These are phyloP conservation scores for Castanopsis chinensis DNA, from an alignment of 306 rosid species.

Conservation along the genomic window DNA sequence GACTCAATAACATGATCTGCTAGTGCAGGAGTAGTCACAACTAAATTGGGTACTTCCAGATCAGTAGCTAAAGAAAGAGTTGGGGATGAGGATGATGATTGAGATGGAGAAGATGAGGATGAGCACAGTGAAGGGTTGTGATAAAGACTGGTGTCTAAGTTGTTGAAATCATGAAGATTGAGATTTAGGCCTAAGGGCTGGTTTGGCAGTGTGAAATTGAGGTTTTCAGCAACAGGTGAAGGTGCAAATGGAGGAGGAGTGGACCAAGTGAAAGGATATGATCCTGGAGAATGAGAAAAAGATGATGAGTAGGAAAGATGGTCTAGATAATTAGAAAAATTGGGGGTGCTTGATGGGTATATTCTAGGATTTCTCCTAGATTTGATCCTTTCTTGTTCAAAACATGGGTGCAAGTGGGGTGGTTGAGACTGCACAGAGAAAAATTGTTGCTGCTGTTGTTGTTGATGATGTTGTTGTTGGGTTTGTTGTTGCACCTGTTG, in stretches of 20 bases:
- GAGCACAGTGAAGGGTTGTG: conserved; percentile 36
- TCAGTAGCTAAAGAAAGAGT: conserved; percentile 29
- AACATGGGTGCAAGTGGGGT: conserved; percentile 27
- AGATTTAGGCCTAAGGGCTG: conserved; percentile 85
- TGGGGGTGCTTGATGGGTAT: conserved; percentile 46
- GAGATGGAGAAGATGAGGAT: conserved; percentile 33
- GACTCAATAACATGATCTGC: conserved; percentile 24
- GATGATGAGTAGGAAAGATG: conserved; percentile 31
- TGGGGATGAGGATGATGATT: conserved; percentile 49
- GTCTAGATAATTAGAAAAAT: conserved; percentile 33
- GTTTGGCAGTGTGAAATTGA: conserved; percentile 60
- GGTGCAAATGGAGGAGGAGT: conserved; percentile 37
- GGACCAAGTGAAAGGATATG: conserved; percentile 42
- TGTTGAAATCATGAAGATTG: conserved; percentile 64
- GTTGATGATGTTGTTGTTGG: background rate
- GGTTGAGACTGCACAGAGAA: conserved; percentile 20
- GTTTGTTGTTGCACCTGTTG: conserved; percentile 25
- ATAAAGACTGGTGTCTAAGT: conserved; percentile 45
- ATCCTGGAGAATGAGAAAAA: conserved; percentile 24
- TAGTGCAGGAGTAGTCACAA: conserved; percentile 34
- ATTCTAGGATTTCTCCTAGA: conserved; percentile 54
- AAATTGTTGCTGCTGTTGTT: conserved; percentile 24
- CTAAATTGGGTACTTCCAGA: conserved; percentile 41
- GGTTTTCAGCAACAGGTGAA: conserved; percentile 42
- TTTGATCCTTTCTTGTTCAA: conserved; percentile 44